phyloP scores from a whole-genome alignment of 148 eudicot genomes.

The Spergularia bocconei region DNA sequence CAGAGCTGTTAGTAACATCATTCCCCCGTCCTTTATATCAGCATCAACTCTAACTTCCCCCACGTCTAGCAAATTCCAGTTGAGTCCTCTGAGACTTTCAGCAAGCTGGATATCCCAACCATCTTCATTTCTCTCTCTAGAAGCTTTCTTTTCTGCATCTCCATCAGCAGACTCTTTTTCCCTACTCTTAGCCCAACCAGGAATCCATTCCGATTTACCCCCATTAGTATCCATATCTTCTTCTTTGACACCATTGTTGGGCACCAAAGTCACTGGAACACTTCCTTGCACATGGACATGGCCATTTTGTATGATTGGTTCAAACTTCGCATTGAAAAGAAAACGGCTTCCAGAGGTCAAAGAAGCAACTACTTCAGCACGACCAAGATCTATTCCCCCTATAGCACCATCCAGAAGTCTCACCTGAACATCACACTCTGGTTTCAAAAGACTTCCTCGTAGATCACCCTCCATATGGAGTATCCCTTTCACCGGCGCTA shows the following conservation, averaged over 20 bases:
- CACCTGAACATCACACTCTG: conserved; percentile 99
- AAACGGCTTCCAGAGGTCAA: conserved; percentile 90
- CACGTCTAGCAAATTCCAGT: conserved; percentile 89
- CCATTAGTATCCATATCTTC: conserved; percentile 55
- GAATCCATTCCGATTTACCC: conserved; percentile 68
- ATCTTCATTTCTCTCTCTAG: conserved; percentile 85
- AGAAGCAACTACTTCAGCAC: conserved; percentile 98
- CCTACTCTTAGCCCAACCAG: conserved; percentile 69
- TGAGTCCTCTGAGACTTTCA: conserved; percentile 83
- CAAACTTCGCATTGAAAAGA: conserved; percentile 96
- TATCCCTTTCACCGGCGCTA: conserved; percentile 87
- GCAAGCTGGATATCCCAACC: conserved; percentile 90
- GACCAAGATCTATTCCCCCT: conserved; percentile 97
- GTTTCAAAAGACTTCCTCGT: conserved; percentile 87
- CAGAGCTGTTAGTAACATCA: conserved; percentile 94
- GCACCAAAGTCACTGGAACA: conserved; percentile 75
- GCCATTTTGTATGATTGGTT: conserved; percentile 90
- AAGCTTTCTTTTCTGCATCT: conserved; percentile 56
- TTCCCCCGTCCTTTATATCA: conserved; percentile 98
- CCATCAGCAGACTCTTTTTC: conserved; percentile 60
- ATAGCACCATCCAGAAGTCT: conserved; percentile 96
- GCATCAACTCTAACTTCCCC: conserved; percentile 99
- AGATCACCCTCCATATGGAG: conserved; percentile 99
- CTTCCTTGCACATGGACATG: conserved; percentile 99
- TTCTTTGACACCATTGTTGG: conserved; percentile 48